Evolutionary conservation across 768 basidiomycete species (phyloP), one percentile per base, ranked within the genome.

Genomic region (Podaxis sp.): DNA sequence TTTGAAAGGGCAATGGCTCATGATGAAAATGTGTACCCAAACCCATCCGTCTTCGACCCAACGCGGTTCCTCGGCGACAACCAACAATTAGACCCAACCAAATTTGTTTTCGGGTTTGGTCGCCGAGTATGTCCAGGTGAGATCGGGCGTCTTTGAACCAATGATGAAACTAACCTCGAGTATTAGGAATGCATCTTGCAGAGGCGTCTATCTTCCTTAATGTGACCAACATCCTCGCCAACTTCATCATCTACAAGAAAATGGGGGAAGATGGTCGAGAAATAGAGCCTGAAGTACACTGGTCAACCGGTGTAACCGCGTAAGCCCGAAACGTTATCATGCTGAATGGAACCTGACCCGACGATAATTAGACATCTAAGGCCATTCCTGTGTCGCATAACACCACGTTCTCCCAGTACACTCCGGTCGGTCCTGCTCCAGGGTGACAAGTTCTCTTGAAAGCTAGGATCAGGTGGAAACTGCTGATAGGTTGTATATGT

Each of bases 211-310:
- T 78, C 52, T 80, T 78, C 67, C 64, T 78, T 22, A 74, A 72
- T 51, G 73, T 80, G 5, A 63, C 72, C 13, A 75, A 71, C 36
- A 71, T 79, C 33, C 68, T 80, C 12, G 69, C 79, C 4, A 66
- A 71, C 5, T 77, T 82, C 57, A 63, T 74, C n/a, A 76, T 82
- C 37, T 64, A 65, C 2, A 79, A 77, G 63, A 72, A 75, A 1
- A 46, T 71, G 4, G 75, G 76, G 47, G 65, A 58, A 22, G 63
- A 71, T 55, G 77, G 80, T 4, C 63, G 70, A 15, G 75, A 78
- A 61, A 71, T 79, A n/a, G 74, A 73, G 29, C 77, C 78, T 0
- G 66, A 69, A 12, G 66, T 74, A 9, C 66, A 72, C 0, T 79
- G 75, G 69, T 73, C 68, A 13, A 70, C 69, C 37, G 73, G 74